phyloP scores from a whole-genome alignment of 257 asterid genomes.

The Schizonepeta tenuifolia region DNA sequence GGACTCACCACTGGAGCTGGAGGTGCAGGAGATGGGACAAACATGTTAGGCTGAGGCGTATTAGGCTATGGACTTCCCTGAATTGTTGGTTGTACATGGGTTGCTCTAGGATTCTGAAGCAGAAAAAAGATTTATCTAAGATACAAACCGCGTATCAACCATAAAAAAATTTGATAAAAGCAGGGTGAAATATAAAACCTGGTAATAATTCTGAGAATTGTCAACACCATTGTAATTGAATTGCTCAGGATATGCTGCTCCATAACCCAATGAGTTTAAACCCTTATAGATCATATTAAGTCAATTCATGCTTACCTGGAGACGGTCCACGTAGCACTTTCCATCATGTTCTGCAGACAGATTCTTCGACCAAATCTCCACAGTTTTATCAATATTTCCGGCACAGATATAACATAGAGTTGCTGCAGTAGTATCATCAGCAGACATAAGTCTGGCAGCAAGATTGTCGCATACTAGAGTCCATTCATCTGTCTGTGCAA shows the following conservation, averaged over 20 bases:
- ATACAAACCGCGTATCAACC: conserved; percentile 21
- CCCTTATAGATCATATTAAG: too few species aligned
- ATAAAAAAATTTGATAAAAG: conserved; percentile 12
- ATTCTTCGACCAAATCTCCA: too few species aligned
- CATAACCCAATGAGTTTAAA: conserved; percentile 29
- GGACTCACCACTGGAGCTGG: too few species aligned
- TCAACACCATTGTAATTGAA: conserved; percentile 55
- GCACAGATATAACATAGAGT: too few species aligned
- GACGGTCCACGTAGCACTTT: too few species aligned
- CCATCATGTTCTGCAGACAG: too few species aligned
- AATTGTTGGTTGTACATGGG: conserved; percentile 53
- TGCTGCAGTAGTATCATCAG: too few species aligned
- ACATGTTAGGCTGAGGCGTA: conserved; percentile 60
- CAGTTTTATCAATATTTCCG: too few species aligned
- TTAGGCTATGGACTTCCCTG: conserved; percentile 64
- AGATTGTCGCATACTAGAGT: too few species aligned
- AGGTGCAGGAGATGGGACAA: conserved; percentile 73
- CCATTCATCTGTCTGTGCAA: too few species aligned
- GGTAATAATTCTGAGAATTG: conserved; percentile 63
- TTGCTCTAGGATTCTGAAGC: conserved; percentile 55
- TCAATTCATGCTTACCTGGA: too few species aligned
- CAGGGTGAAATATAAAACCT: conserved; percentile 42
- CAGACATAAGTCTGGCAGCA: too few species aligned
- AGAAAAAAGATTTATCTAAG: conserved; percentile 25
- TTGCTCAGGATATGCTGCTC: conserved; percentile 57